Base-by-base conservation (phyloP, 148 eudicot species). In the Cornus florida region DNA sequence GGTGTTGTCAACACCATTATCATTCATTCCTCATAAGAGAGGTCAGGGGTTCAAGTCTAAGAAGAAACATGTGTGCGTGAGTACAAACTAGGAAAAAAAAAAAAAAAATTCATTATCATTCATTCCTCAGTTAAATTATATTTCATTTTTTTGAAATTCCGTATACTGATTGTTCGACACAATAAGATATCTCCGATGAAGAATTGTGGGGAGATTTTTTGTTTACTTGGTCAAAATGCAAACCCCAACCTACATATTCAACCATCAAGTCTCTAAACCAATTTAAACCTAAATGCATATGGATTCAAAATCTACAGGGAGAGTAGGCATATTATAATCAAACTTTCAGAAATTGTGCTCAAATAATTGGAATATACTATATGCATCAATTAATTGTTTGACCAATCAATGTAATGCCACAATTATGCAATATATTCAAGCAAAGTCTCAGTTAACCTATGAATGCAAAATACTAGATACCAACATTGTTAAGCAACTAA, bases 371-470 rank as follows among this genome's bases (percentile, higher is more conserved):
- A 62, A 62, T 62, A n/a, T 4, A 62, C 9, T 1, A 62, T n/a
- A 62, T 23, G 83, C 70, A 50, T 83, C 80, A 62, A 62, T 62
- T 62, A 62, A 62, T 19, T 19, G 19, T 66, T 70, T 65, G 11
- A 16, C 1, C 59, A 53, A 48, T 48, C 53, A 11, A 48, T 8
- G 11, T 3, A 48, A 53, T 11, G 86, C 83, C 56, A 84, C 88
- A 24, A 72, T 73, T 5, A 17, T 62, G 7, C 1, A 8, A 62
- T 20, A 62, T 6, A n/a, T n/a, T n/a, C 66, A 62, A 17, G 80
- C 82, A 9, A 97, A 97, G 75, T 88, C 89, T 85, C 69, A 86
- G 85, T 81, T 83, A 80, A 64, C 88, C 87, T 75, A 86, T 87
- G 41, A 13, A 57, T 57, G 64, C 64, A 14, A 13, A 57, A 14